Evolutionary conservation across 192 early-diverging fungal species (phyloP).

Genomic region (Backusella australiensis): DNA sequence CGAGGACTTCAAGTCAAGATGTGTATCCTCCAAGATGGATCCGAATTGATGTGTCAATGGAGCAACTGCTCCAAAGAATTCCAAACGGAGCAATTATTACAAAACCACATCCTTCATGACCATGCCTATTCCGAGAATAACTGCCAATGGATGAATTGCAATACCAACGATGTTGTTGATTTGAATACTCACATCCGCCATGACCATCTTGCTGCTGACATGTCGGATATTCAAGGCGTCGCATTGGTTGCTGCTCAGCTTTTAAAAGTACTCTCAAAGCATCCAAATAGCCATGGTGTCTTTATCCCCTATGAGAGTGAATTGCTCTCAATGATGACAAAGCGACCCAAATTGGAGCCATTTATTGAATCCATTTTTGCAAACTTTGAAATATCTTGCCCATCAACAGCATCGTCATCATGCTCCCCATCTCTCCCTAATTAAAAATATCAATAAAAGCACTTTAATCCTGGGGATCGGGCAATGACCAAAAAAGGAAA

Average conservation of each 20-base stretch:
- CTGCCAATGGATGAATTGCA: neutral
- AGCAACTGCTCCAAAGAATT: slow-evolving; percentile 43
- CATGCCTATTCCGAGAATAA: slow-evolving; percentile 28
- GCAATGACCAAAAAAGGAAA: neutral
- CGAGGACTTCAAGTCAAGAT: slow-evolving; percentile 34
- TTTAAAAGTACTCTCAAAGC: slow-evolving; percentile 11
- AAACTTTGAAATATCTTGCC: slow-evolving; percentile 12
- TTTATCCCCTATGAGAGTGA: slow-evolving; percentile 29
- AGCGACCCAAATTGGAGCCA: slow-evolving; percentile 16
- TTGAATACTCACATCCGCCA: slow-evolving; percentile 1
- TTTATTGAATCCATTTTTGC: slow-evolving; percentile 21
- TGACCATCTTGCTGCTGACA: neutral
- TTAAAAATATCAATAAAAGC: neutral
- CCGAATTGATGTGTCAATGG: slow-evolving; percentile 47
- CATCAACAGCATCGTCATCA: neutral
- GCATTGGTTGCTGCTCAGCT: slow-evolving; percentile 23
- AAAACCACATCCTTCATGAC: slow-evolving; percentile 49
- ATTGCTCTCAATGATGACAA: slow-evolving; percentile 9
- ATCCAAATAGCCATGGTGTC: slow-evolving; percentile 16
- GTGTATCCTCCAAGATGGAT: slow-evolving; percentile 28
- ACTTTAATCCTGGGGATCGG: neutral
- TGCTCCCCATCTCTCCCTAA: neutral
- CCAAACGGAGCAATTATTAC: slow-evolving; percentile 38
- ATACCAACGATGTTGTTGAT: neutral
- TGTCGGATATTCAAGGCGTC: slow-evolving; percentile 13